Conservation (phyloP, 78 protist species). For the Dictyostelium capitatum region DNA sequence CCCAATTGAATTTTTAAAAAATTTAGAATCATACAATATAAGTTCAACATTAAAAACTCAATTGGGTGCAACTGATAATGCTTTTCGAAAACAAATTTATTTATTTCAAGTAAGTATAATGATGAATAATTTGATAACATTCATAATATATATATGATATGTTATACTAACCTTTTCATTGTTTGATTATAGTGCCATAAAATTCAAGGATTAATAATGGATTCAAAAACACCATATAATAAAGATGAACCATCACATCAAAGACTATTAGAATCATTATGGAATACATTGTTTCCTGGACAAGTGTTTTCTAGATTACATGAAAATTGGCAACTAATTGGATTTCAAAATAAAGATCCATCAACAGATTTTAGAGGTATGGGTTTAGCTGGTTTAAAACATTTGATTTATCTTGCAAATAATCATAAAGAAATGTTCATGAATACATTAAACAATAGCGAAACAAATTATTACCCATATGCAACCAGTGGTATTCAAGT, state of each 20-base stretch:
- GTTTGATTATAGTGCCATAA: neutral
- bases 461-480: constrained; percentile 50
- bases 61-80: constrained; percentile 39
- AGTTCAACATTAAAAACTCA: constrained; percentile 24
- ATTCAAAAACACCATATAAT: constrained; percentile 48
- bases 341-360: constrained; percentile 82
- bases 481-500: constrained; percentile 72
- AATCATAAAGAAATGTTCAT: constrained; percentile 30
- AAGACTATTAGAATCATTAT: constrained; percentile 38
- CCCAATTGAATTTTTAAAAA: constrained; percentile 25
- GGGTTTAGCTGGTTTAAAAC: constrained; percentile 77
- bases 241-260: constrained; percentile 63
- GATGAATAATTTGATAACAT: neutral
- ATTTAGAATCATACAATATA: constrained; percentile 28
- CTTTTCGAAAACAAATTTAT: constrained; percentile 51
- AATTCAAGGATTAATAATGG: constrained; percentile 55
- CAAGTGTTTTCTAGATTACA: constrained; percentile 39
- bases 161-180: neutral
- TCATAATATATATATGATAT: neutral
- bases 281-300: constrained; percentile 34
- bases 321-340: constrained; percentile 69
- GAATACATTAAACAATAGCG: neutral
- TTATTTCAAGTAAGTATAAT: constrained; percentile 33
- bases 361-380: constrained; percentile 78
- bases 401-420: constrained; percentile 43